These are phyloP conservation scores for Podospora comata DNA, from an alignment of 495 filamentous ascomycete genomes.

Conservation along the genomic window DNA sequence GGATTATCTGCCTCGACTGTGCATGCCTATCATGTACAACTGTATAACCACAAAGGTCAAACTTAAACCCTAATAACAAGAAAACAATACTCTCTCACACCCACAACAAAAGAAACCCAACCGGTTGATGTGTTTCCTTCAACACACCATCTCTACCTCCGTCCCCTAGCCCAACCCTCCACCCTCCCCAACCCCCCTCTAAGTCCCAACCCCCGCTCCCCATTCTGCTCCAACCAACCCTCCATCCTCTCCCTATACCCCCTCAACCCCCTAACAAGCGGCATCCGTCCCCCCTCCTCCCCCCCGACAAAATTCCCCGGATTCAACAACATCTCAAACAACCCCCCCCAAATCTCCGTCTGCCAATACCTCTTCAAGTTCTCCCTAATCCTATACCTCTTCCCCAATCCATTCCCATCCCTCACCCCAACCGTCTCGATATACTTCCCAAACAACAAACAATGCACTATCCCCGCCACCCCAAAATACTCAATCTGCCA, in stretches of 20 bases:
- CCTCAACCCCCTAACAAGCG: conserved; percentile 63
- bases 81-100: conserved; percentile 7
- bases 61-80: conserved; percentile 12
- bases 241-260: conserved; percentile 76
- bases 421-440: conserved; percentile 68
- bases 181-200: conserved; percentile 66
- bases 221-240: conserved; percentile 71
- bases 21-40: not conserved
- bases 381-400: conserved; percentile 66
- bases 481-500: conserved; percentile 96
- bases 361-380: conserved; percentile 92
- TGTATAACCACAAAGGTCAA: not conserved
- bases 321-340: conserved; percentile 86
- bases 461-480: conserved; percentile 79
- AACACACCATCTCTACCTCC: conserved; percentile 16
- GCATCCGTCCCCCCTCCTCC: conserved; percentile 61
- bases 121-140: not conserved
- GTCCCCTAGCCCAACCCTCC: conserved; percentile 50
- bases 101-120: not conserved
- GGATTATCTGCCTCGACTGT: not conserved
- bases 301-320: conserved; percentile 58
- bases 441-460: conserved; percentile 87
- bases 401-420: conserved; percentile 43
- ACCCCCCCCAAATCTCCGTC: conserved; percentile 77
- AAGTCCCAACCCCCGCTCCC: conserved; percentile 76